Conservation (phyloP, 305 asterid genomes). For the Lippia alba region DNA sequence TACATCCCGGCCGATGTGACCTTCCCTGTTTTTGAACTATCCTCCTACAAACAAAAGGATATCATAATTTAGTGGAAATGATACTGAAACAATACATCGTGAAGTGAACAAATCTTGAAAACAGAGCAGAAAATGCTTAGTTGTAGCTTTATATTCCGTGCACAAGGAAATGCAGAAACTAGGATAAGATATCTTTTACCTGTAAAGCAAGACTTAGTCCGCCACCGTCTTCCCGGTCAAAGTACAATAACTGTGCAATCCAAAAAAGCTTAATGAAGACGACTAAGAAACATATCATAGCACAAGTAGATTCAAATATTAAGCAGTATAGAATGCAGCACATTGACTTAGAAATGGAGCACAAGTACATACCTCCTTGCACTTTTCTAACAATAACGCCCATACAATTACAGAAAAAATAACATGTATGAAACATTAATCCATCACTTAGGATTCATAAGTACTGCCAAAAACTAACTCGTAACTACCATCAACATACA, state of each 20-base stretch:
- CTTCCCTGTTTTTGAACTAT: constrained; percentile 85
- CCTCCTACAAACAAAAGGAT: constrained; percentile 64
- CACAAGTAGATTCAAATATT: neutral
- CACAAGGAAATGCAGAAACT: constrained; percentile 17
- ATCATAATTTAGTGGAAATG: constrained; percentile 13
- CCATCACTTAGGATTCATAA: too few relatives aligned
- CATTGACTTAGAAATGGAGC: neutral
- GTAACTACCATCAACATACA: neutral
- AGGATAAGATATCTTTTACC: constrained; percentile 46
- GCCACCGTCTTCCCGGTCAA: constrained; percentile 79
- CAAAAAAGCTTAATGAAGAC: constrained; percentile 23
- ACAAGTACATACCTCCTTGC: neutral
- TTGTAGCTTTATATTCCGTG: neutral
- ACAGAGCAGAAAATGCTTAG: neutral
- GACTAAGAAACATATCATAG: constrained; percentile 13
- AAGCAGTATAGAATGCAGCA: constrained; percentile 7
- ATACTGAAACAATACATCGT: constrained; percentile 8
- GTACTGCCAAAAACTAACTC: neutral
- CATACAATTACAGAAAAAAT: neutral
- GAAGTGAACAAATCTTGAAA: neutral
- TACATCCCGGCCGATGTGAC: constrained; percentile 92
- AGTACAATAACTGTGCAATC: constrained; percentile 78
- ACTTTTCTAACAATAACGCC: constrained; percentile 5
- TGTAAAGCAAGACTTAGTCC: constrained; percentile 89
- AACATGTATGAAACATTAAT: too few relatives aligned